Evolutionary conservation across 345 rosid genomes (phyloP), one percentile per base, ranked within the genome.

Genomic region (Hibiscus tridactylites): DNA sequence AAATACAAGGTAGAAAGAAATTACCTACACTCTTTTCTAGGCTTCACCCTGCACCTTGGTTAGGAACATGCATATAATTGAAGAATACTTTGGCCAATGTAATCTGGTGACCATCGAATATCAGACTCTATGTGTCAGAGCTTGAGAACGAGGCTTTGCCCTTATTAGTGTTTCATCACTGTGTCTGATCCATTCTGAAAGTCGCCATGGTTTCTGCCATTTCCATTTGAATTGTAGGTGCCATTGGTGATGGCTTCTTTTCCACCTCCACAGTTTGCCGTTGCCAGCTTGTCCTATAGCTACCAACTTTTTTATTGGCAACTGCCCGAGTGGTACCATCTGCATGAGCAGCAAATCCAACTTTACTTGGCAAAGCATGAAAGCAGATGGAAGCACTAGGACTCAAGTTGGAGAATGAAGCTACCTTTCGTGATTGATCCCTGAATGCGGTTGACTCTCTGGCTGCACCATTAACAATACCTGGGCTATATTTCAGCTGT

Each of bases 191-290:
- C 80, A 83, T 81, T 92, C 99, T 19, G 99, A 95, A 70, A 95
- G 90, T 81, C 89, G 89, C 99, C 98, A 95, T 62, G 99, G 98
- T 81, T 95, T 95, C 83, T 95, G 99, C 98, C 99, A 95, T 81
- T 95, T 95, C 97, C 97, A 95, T 80, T 95, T 95, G 86, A 90
- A 95, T 71, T 95, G 98, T 79, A 95, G 78, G 46, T 87, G 91
- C 99, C 99, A 95, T 64, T 89, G 96, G 77, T 92, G 98, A 84
- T 95, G 99, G 75, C 99, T 89, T 84, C 99, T 90, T 81, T 95
- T 95, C 99, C 99, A 95, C 85, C 99, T 92, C 99, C 99, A 92
- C 66, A 95, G 85, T 78, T 87, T 95, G 73, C 98, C 98, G 73
- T 72, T 72, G 13, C 91, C 76, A 0, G 68, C 87, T 79, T 89